phyloP scores from a whole-genome alignment of 73 alveolate species.

The Paramecium sonneborni region DNA sequence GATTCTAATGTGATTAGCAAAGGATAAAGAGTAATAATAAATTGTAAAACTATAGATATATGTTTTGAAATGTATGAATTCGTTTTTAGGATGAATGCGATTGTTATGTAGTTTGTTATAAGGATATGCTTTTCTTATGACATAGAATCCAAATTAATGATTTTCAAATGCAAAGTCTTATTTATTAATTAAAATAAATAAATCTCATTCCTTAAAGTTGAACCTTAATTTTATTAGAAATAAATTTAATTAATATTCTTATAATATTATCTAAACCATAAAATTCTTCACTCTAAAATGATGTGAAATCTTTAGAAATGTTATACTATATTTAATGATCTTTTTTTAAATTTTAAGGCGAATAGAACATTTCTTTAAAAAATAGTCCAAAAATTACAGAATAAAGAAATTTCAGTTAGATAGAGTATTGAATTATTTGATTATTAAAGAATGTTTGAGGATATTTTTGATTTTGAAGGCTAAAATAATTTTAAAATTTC shows the following conservation, averaged over 20 bases:
- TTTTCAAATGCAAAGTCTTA: neutral
- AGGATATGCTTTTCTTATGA: neutral
- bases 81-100: neutral
- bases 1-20: neutral
- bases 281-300: too few relatives aligned
- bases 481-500: neutral
- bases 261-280: neutral
- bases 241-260: neutral
- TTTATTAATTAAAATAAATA: neutral
- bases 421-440: too few relatives aligned
- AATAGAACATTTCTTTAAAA: too few relatives aligned
- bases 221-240: neutral
- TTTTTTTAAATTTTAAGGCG: too few relatives aligned
- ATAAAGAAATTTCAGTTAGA: too few relatives aligned
- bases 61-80: neutral
- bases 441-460: too few relatives aligned
- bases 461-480: neutral
- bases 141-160: neutral
- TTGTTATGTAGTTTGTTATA: neutral
- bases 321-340: too few relatives aligned
- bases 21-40: neutral
- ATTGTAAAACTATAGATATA: neutral
- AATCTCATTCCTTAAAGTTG: neutral
- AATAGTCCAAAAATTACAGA: too few relatives aligned
- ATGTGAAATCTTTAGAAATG: too few relatives aligned